These are phyloP conservation scores for Echeveria elegans DNA, from an alignment of 164 flowering plant species.

Conservation along the genomic window DNA sequence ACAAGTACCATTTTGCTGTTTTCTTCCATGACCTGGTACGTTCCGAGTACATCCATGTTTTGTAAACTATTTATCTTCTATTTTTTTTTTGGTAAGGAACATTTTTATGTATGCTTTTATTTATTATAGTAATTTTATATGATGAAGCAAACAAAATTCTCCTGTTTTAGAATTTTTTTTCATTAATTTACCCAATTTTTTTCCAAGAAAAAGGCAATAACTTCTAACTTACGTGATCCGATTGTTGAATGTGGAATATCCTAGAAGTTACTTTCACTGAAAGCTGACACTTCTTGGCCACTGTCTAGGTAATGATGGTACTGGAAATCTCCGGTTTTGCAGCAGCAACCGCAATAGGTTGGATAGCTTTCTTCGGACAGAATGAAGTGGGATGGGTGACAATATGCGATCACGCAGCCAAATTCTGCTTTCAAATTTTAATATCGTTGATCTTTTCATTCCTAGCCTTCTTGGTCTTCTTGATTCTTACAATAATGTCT, in stretches of 20 bases:
- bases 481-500: constrained; percentile 29
- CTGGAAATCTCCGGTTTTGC: constrained; percentile 36
- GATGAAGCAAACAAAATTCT: too few relatives aligned
- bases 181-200: too few relatives aligned
- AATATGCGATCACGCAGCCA: constrained; percentile 30
- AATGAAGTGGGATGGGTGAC: constrained; percentile 37
- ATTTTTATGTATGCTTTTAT: too few relatives aligned
- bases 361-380: constrained; percentile 39
- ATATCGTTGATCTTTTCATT: constrained; percentile 30
- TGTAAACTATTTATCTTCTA: too few relatives aligned
- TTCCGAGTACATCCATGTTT: too few relatives aligned
- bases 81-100: too few relatives aligned
- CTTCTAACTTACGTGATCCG: too few relatives aligned
- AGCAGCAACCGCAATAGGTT: constrained; percentile 47
- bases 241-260: too few relatives aligned
- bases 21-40: constrained; percentile 51
- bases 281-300: background rate
- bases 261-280: too few relatives aligned
- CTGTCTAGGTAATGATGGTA: constrained; percentile 35
- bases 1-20: constrained; percentile 24
- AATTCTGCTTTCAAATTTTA: constrained; percentile 31
- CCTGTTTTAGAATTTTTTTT: too few relatives aligned
- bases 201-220: too few relatives aligned
- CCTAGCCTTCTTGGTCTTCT: constrained; percentile 26
- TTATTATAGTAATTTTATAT: too few relatives aligned